Evolutionary conservation across 169 alveolate species (phyloP).

Genomic region (Eimeria sp.): DNA sequence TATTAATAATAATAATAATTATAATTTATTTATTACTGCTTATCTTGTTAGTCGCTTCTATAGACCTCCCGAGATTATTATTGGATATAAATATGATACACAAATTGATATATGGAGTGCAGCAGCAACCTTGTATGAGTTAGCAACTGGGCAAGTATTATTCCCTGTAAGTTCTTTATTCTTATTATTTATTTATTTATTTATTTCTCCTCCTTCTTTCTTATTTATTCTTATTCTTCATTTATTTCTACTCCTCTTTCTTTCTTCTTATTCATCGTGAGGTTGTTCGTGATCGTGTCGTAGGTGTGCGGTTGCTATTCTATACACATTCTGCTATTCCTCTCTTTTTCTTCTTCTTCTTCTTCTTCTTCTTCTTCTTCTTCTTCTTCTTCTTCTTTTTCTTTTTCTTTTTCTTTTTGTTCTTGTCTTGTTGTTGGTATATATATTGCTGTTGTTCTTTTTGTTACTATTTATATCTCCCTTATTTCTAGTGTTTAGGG

Average conservation of each 20-base stretch:
- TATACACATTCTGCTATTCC: no score
- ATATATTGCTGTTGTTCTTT: no score
- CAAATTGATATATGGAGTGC: constrained; percentile 98
- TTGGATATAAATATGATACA: constrained; percentile 95
- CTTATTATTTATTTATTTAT: not conserved
- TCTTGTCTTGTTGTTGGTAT: not conserved
- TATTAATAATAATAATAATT: constrained; percentile 88
- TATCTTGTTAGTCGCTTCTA: constrained; percentile 97
- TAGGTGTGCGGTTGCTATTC: no score
- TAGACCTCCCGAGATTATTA: constrained; percentile 99
- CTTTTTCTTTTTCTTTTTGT: not conserved
- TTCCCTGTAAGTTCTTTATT: constrained; percentile 90
- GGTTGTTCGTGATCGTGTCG: no score
- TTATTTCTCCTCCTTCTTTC: not conserved
- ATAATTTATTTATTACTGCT: constrained; percentile 90
- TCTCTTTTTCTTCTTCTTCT: constrained; percentile 66
- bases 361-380: not conserved
- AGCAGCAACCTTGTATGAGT: constrained; percentile 97
- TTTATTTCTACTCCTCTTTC: not conserved
- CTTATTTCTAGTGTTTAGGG: not conserved
- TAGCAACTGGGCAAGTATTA: constrained; percentile 98
- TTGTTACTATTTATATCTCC: not conserved
- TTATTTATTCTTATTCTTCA: constrained; percentile 7
- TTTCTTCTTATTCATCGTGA: no score
- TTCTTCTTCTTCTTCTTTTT: no score